Evolutionary conservation across 1,139 yeast genomes (phyloP), one percentile per base, ranked within the genome.

Genomic region (Diutina rugosa): DNA sequence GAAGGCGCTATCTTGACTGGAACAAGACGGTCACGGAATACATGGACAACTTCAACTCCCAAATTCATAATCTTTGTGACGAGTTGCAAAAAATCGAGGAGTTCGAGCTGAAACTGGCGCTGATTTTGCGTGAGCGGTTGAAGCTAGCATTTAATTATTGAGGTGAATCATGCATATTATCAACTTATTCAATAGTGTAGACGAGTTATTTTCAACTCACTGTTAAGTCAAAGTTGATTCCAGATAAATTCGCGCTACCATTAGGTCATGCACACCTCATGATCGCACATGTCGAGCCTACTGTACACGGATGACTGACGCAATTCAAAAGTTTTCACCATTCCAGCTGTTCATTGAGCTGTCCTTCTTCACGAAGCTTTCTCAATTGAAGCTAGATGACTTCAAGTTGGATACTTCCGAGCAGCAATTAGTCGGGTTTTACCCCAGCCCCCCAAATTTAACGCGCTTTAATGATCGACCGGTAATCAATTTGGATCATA

Each of bases 361-460:
- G 0, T 81, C 96, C 0, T 93, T 93, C 69, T 93, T 93, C 72
- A 84, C 85, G 52, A 80, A 79, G 61, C 75, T 93, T 26, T 78
- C 93, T 0, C 79, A 79, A 56, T 69, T 80, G 63, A 90, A 90
- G 65, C 75, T 90, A 55, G 82, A 87, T 59, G 77, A 81, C 55
- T 79, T 80, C 64, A 86, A 84, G 65, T 74, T 87, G 52, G 87
- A 84, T 62, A 73, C 81, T 48, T 68, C 79, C 4, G 69, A 72
- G 9, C 68, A 71, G 55, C 65, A 68, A 1, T 66, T 87, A 56
- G 55, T 79, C 69, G 66, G 76, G 63, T 62, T 76, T 56, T 61
- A 67, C 56, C 65, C 72, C 8, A 65, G 66, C 51, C 72, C 79
- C 0, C 53, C 55, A 6, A 67, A 65, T 51, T 63, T 76, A 21